Conservation (phyloP, 805 yeast species). For the Cyberlindnera maritima region DNA sequence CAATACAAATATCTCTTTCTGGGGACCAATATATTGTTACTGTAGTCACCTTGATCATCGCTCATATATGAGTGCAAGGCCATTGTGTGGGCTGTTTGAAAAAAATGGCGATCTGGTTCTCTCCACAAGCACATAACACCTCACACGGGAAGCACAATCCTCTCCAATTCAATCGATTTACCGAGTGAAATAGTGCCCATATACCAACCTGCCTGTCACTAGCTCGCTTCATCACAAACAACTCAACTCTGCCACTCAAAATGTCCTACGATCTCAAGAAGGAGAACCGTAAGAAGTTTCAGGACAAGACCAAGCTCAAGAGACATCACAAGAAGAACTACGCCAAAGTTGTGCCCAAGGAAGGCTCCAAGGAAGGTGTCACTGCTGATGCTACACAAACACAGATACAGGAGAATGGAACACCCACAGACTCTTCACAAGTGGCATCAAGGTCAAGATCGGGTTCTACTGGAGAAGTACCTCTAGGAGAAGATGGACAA, state of each 20-base stretch:
- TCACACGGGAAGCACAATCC: too few relatives aligned
- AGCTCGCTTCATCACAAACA: too few relatives aligned
- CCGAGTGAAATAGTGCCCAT: too few relatives aligned
- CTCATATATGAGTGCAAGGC: too few relatives aligned
- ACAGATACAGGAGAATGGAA: neutral
- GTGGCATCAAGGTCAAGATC: neutral
- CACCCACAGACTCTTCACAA: neutral
- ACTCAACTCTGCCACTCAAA: too few relatives aligned
- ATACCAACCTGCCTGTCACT: too few relatives aligned
- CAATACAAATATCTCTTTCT: too few relatives aligned
- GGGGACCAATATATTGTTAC: too few relatives aligned
- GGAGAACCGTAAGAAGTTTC: conserved; percentile 41
- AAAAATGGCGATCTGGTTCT: neutral
- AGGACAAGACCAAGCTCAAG: conserved; percentile 38
- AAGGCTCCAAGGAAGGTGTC: conserved; percentile 1
- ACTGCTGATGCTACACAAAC: too few relatives aligned
- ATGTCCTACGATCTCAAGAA: conserved; percentile 32
- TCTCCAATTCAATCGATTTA: too few relatives aligned
- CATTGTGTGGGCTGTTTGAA: conserved; percentile 15
- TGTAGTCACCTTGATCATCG: too few relatives aligned
- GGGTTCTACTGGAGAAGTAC: neutral
- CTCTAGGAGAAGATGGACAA: conserved; percentile 15
- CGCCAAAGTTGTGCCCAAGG: conserved; percentile 30
- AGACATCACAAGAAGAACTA: conserved; percentile 37
- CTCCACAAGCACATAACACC: too few relatives aligned